Evolutionary conservation across 1,284 basidiomycete species (phyloP).

Genomic region (Phlebopus sp.): DNA sequence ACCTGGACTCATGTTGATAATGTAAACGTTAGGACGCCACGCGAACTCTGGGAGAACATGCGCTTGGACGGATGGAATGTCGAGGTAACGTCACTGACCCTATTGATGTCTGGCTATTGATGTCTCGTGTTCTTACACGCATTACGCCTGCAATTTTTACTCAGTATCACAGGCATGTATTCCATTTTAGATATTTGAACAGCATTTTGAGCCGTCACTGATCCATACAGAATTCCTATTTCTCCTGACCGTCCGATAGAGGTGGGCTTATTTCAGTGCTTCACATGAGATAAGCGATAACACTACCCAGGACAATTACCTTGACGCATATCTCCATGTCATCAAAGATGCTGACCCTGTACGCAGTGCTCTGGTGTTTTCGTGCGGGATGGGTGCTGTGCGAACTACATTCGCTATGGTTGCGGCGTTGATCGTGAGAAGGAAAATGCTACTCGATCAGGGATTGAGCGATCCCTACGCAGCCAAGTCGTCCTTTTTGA

Average conservation of each 20-base stretch:
- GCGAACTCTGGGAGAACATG: constrained; percentile 85
- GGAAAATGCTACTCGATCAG: constrained; percentile 80
- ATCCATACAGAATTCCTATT: constrained; percentile 76
- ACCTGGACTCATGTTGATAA: constrained; percentile 95
- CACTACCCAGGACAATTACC: constrained; percentile 76
- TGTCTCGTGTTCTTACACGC: background rate
- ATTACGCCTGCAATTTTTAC: constrained; percentile 4
- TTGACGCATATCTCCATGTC: constrained; percentile 88
- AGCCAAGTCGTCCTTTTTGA: constrained; percentile 27
- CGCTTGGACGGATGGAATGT: constrained; percentile 86
- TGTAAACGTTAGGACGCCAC: constrained; percentile 82
- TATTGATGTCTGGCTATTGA: too few relatives aligned
- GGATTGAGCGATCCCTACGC: constrained; percentile 79
- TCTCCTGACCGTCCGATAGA: constrained; percentile 88
- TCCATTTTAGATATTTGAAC: background rate
- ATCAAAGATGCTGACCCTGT: constrained; percentile 82
- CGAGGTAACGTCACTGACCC: constrained; percentile 48
- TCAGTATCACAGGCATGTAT: constrained; percentile 61
- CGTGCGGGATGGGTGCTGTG: constrained; percentile 96
- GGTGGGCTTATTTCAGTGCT: constrained; percentile 32
- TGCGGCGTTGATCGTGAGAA: constrained; percentile 84
- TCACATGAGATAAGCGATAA: constrained; percentile 5
- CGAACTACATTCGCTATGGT: constrained; percentile 98
- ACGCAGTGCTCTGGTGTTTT: constrained; percentile 86
- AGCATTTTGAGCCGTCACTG: constrained; percentile 7